Conservation (phyloP, 1,284 basidiomycete species). For the Mycena sp. region DNA sequence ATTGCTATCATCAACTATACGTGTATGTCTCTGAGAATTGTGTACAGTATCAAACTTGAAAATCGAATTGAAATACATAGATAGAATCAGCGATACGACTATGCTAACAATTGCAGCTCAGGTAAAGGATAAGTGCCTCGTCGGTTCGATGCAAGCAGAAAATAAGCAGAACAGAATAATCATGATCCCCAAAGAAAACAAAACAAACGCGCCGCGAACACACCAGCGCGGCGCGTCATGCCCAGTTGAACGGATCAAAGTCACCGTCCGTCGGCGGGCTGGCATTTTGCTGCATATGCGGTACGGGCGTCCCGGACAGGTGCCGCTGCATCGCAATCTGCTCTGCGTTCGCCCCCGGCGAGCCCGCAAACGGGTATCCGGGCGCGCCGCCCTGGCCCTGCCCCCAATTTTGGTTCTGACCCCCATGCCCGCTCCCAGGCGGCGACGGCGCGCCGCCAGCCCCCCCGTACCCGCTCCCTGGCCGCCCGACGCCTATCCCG, state of each 20-base stretch:
- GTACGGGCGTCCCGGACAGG: conserved; percentile 54
- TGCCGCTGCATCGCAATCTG: conserved; percentile 47
- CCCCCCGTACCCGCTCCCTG: conserved; percentile 47
- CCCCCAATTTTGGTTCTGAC: conserved; percentile 35
- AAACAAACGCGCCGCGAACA: conserved; percentile 13
- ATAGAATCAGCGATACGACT: too few species aligned
- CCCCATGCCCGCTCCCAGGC: conserved; percentile 35
- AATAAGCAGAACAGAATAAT: not conserved
- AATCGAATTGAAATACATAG: too few species aligned
- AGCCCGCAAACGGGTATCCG: conserved; percentile 14
- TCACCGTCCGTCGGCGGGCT: conserved; percentile 57
- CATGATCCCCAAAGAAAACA: conserved; percentile 16
- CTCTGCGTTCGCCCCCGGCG: conserved; percentile 23
- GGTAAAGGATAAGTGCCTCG: too few species aligned
- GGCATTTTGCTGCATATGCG: too few species aligned
- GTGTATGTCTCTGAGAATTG: too few species aligned
- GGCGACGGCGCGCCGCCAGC: conserved; percentile 45
- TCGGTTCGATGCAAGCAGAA: not conserved
- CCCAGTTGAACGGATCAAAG: conserved; percentile 62
- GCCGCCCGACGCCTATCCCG: conserved; percentile 36
- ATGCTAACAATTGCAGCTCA: too few species aligned
- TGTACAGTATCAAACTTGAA: too few species aligned
- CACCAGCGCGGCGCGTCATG: too few species aligned
- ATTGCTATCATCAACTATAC: too few species aligned
- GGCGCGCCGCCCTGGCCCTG: too few species aligned